Base-by-base conservation (phyloP, 768 basidiomycete genomes). In the Suillus clintonianus region DNA sequence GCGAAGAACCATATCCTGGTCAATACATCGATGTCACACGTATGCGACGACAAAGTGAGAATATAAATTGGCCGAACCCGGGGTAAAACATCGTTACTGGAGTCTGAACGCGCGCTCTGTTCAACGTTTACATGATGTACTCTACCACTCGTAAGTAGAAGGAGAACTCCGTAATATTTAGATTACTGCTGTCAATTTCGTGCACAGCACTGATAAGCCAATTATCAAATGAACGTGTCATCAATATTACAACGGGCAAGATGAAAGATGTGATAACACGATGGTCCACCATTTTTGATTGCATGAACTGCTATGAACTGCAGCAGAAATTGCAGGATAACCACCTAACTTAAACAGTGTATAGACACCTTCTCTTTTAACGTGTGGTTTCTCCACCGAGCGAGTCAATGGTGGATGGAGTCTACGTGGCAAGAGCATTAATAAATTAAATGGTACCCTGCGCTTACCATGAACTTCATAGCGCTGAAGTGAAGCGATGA, bases 1-100 rank as follows among this genome's bases (percentile, higher is more conserved):
- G 84, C 70, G 88, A 90, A 58, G 89, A 89, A 45, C 79, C 79
- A 14, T 89, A 86, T 81, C 89, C 89, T 0, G 88, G 87, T 8
- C 85, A 90, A 70, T 92, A 91, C 70, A 85, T 92, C 65, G 91
- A 94, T 71, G 79, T 93, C 19, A 91, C 86, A 13, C 82, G 84
- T 34, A 80, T 85, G 60, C 81, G 84, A 68, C 80, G 85, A 62
- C 80, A 80, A 54, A 82, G 84, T 47, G 85, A 87, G 69, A 76
- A 77, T 48, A 82, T 89, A 60, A 86, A 83, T 60, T 94, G 92
- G 92, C 91, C 91, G 11, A 79, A 90, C 62, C 91, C 91, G 0
- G 82, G 80, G 24, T 91, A 71, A 80, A 54, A 41, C 13, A 19
- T 5, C 9, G 19, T 57, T 37, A 27, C 17, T 19, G 24, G 6